phyloP scores from a whole-genome alignment of 768 basidiomycete species.

The Leccinellum luteum region DNA sequence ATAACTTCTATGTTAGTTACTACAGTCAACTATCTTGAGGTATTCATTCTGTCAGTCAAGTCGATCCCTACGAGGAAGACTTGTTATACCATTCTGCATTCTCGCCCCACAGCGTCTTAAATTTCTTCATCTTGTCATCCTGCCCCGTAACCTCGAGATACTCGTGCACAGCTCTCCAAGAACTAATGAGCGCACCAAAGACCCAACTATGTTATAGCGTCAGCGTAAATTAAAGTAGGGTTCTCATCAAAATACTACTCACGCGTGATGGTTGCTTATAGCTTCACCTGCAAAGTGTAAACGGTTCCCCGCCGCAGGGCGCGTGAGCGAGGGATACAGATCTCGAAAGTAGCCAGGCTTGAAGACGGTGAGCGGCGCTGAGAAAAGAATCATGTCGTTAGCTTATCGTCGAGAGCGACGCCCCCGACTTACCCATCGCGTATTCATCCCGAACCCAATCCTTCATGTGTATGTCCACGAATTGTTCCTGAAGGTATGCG shows the following conservation, averaged over 20 bases:
- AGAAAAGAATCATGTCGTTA: background rate
- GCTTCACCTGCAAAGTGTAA: conserved; percentile 15
- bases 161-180: conserved; percentile 33
- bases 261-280: conserved; percentile 36
- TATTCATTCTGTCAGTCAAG: too few relatives aligned
- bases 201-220: conserved; percentile 30
- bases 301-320: conserved; percentile 22
- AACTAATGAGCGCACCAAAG: conserved; percentile 37
- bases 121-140: conserved; percentile 9
- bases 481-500: background rate
- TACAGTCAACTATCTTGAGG: too few relatives aligned
- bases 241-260: conserved; percentile 8
- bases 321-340: conserved; percentile 30
- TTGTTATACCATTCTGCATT: conserved; percentile 28
- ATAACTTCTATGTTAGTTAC: too few relatives aligned
- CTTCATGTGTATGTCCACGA: conserved; percentile 23
- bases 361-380: conserved; percentile 39
- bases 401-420: background rate
- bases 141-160: conserved; percentile 19
- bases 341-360: conserved; percentile 37
- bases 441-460: conserved; percentile 34
- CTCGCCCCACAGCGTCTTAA: conserved; percentile 28
- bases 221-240: background rate
- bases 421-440: conserved; percentile 34
- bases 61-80: background rate